A percentile compares a stretch with the other conserved stretches of the same genome.
These are phyloP conservation scores for Euphrasia arctica DNA, from an alignment of 305 asterid genomes.

Conservation along the genomic window DNA sequence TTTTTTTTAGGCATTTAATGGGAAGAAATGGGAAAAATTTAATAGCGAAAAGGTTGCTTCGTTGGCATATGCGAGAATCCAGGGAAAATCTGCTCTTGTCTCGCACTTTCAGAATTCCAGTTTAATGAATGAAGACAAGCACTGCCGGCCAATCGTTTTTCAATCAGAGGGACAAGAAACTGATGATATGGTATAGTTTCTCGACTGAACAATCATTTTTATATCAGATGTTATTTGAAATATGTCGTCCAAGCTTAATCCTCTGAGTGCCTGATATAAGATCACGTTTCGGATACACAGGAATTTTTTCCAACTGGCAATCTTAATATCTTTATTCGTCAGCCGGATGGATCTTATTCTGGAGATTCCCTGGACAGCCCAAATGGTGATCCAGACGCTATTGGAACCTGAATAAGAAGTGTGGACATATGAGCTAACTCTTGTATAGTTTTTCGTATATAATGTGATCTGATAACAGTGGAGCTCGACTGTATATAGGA, in stretches of 20 bases:
- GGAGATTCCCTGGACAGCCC: slow-evolving; percentile 87
- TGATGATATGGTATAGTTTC: slow-evolving; percentile 56
- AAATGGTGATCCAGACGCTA: slow-evolving; percentile 44
- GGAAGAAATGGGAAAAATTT: slow-evolving; percentile 94
- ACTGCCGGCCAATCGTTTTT: slow-evolving; percentile 87
- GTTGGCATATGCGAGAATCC: slow-evolving; percentile 94
- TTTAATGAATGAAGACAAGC: slow-evolving; percentile 91
- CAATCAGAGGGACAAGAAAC: slow-evolving; percentile 69
- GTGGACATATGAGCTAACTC: slow-evolving; percentile 30
- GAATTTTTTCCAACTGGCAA: slow-evolving; percentile 63
- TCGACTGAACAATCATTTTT: neutral
- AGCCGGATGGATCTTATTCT: slow-evolving; percentile 71
- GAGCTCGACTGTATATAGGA: slow-evolving; percentile 35
- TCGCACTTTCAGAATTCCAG: slow-evolving; percentile 92
- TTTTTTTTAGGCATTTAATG: slow-evolving; percentile 64
- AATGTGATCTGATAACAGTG: slow-evolving; percentile 31
- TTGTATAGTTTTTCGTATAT: slow-evolving; percentile 47
- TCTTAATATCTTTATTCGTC: slow-evolving; percentile 69
- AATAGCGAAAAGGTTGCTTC: slow-evolving; percentile 94
- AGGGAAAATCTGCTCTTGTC: slow-evolving; percentile 73
- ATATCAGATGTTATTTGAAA: slow-evolving; percentile 11
- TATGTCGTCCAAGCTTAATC: neutral
- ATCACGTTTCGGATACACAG: slow-evolving; percentile 35
- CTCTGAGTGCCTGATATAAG: slow-evolving; percentile 20
- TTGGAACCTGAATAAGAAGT: slow-evolving; percentile 26